Percentiles rank a stretch among this genome's conserved stretches.
Conservation (phyloP, 768 basidiomycete species). For the Polyporus arcularius region DNA sequence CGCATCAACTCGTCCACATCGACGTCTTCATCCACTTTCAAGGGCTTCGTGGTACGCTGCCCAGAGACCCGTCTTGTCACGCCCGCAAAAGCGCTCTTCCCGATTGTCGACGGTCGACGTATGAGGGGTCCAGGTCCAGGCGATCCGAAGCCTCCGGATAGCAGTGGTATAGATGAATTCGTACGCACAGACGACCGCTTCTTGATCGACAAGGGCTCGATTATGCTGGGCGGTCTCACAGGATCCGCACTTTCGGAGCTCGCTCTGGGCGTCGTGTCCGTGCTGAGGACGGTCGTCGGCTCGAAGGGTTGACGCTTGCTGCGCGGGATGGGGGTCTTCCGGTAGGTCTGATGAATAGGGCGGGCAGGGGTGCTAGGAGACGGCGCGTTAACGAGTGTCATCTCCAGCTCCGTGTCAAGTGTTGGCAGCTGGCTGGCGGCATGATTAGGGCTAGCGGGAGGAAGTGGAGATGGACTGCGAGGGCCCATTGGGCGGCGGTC, state of each 20-base stretch:
- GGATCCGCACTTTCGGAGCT: conserved; percentile 30
- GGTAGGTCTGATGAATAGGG: conserved; percentile 27
- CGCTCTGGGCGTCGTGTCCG: conserved; percentile 54
- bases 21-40: conserved; percentile 9
- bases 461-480: conserved; percentile 72
- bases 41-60: conserved; percentile 11
- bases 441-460: conserved; percentile 41
- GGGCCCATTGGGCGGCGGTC: conserved; percentile 73
- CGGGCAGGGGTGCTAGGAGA: conserved; percentile 22
- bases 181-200: conserved; percentile 73
- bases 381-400: conserved; percentile 32
- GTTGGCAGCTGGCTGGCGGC: conserved; percentile 34
- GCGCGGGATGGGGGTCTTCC: conserved; percentile 58
- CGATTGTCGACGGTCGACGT: conserved; percentile 43
- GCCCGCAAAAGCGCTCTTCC: conserved; percentile 22
- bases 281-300: conserved; percentile 43
- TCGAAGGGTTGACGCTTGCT: conserved; percentile 72
- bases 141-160: not conserved
- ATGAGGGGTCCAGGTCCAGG: conserved; percentile 30
- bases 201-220: conserved; percentile 84
- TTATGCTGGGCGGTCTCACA: conserved; percentile 40
- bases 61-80: conserved; percentile 25
- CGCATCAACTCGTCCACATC: conserved; percentile 43
- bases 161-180: conserved; percentile 23
- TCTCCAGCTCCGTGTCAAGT: conserved; percentile 45